phyloP scores from a whole-genome alignment of 257 asterid genomes.

The Catharanthus roseus region DNA sequence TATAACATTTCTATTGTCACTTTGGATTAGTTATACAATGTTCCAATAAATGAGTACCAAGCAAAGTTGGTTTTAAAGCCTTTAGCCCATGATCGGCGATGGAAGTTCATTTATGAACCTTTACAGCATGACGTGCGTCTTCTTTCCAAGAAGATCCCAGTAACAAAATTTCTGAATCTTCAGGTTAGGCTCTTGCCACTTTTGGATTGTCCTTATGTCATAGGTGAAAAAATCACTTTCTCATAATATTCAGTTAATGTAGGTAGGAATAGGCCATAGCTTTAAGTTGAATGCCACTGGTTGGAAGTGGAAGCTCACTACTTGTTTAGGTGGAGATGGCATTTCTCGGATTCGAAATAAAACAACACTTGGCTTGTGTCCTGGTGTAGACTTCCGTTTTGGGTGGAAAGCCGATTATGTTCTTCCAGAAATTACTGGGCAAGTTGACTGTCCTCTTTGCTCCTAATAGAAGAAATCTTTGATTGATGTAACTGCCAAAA shows the following conservation, averaged over 20 bases:
- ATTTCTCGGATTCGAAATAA: conserved; percentile 75
- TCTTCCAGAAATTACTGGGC: conserved; percentile 92
- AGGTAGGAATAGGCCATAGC: conserved; percentile 98
- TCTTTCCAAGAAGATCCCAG: conserved; percentile 85
- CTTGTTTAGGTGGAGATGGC: conserved; percentile 88
- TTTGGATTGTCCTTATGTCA: not conserved
- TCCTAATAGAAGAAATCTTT: not conserved
- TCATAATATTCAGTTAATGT: conserved; percentile 17
- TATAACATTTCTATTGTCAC: conserved; percentile 1
- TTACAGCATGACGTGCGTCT: conserved; percentile 78
- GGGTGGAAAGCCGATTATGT: conserved; percentile 96
- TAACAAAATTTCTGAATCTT: conserved; percentile 81
- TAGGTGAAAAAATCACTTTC: not conserved
- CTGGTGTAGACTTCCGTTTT: conserved; percentile 88
- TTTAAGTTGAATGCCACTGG: conserved; percentile 86
- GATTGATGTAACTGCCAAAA: too few species aligned
- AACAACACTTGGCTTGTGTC: conserved; percentile 80
- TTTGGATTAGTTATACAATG: conserved; percentile 60
- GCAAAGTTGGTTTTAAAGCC: conserved; percentile 93
- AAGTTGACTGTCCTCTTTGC: conserved; percentile 22
- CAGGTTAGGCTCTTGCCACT: conserved; percentile 50
- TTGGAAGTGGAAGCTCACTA: conserved; percentile 93
- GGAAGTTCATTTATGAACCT: conserved; percentile 92
- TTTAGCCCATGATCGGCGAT: conserved; percentile 65
- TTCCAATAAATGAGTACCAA: conserved; percentile 79